These are phyloP conservation scores for Diaporthe capsici DNA, from an alignment of 2,329 filamentous ascomycete genomes.

Conservation along the genomic window DNA sequence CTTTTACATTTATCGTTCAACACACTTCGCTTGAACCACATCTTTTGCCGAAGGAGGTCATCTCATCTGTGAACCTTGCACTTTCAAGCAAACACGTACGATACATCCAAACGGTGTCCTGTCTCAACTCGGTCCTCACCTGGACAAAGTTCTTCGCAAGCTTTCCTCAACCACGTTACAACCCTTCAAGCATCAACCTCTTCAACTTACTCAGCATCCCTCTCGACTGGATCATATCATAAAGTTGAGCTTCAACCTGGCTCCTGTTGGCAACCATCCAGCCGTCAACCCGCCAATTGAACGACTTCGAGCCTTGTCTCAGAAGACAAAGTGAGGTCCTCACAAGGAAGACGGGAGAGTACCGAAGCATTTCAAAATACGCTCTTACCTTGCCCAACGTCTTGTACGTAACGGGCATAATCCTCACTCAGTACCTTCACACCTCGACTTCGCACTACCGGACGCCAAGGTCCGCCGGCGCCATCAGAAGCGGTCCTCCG, in stretches of 20 bases:
- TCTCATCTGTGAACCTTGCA: neutral
- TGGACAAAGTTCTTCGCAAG: neutral
- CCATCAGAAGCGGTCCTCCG: neutral
- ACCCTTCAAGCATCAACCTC: neutral
- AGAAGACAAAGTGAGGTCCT: neutral
- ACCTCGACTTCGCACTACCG: too few relatives aligned
- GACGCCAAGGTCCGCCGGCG: too few relatives aligned
- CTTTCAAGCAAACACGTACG: neutral
- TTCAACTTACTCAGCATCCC: neutral
- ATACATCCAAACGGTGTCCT: neutral
- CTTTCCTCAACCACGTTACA: neutral
- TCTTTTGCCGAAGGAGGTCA: neutral
- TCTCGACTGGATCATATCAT: neutral
- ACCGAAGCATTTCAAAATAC: neutral
- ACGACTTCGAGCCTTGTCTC: neutral
- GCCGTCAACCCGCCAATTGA: neutral
- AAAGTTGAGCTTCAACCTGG: neutral
- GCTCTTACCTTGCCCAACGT: neutral
- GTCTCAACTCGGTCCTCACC: neutral
- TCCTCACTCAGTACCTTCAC: neutral
- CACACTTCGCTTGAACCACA: neutral
- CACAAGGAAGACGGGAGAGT: neutral
- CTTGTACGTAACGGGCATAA: neutral
- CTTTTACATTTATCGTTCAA: neutral
- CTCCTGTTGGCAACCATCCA: neutral